A percentile compares a stretch with the other conserved stretches of the same genome.
phyloP scores from a whole-genome alignment of 768 basidiomycete genomes.

The Calocera viscosa region DNA sequence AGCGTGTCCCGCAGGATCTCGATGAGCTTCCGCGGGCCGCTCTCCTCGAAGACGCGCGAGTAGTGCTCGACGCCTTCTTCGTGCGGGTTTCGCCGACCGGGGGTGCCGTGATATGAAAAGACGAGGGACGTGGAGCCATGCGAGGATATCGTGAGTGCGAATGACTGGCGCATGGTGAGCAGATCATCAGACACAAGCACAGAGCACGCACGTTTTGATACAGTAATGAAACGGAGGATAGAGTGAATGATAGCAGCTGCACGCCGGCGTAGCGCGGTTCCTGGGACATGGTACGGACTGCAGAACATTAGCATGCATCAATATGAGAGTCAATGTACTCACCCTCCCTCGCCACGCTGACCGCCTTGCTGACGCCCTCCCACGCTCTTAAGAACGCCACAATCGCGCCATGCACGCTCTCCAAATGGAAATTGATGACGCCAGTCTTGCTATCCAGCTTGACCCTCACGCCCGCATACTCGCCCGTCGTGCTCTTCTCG shows the following conservation, averaged over 20 bases:
- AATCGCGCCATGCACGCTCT: constrained; percentile 2
- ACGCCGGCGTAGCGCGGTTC: constrained; percentile 5
- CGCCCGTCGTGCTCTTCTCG: constrained; percentile 2
- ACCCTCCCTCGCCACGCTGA: constrained; percentile 5
- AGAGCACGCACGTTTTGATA: neutral
- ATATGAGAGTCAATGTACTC: neutral
- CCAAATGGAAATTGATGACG: neutral
- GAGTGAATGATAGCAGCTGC: constrained; percentile 1
- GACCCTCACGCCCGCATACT: constrained; percentile 4
- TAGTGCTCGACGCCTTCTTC: constrained; percentile 4
- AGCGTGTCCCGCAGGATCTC: constrained; percentile 61
- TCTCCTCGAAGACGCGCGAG: constrained; percentile 1
- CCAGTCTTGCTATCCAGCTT: constrained; percentile 2
- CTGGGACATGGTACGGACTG: neutral
- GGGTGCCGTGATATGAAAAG: neutral
- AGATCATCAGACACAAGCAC: neutral
- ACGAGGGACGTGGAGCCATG: neutral
- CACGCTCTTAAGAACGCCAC: neutral
- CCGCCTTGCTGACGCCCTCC: constrained; percentile 5
- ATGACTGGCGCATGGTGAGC: neutral
- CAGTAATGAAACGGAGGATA: neutral
- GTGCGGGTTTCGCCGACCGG: constrained; percentile 2
- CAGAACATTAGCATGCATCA: neutral
- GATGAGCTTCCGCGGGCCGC: constrained; percentile 41
- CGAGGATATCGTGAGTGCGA: constrained; percentile 6